Evolutionary conservation across 2,329 filamentous ascomycete species (phyloP).

Genomic region (Arthrobotrys sphaeroides): DNA sequence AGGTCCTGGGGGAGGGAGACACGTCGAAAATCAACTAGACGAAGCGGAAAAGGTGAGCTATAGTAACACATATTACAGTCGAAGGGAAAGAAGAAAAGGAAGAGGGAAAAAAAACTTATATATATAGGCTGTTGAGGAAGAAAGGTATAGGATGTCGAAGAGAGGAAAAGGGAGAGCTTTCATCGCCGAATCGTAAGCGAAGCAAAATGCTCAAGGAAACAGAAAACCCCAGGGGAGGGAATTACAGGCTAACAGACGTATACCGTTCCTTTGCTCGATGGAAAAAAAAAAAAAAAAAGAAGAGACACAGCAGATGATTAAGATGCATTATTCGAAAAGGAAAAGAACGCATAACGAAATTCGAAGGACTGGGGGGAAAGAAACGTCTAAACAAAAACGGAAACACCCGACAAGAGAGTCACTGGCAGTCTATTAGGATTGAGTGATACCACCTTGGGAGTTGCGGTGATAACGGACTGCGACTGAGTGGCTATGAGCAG

Average conservation of each 20-base stretch:
- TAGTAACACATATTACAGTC: conserved; percentile 61
- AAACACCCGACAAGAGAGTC: conserved; percentile 19
- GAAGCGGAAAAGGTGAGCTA: conserved; percentile 58
- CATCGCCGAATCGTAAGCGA: conserved; percentile 47
- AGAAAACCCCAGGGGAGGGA: conserved; percentile 45
- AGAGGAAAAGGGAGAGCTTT: conserved; percentile 23
- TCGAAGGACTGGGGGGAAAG: conserved; percentile 5
- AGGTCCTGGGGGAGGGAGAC: conserved; percentile 58
- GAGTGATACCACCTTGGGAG: not conserved
- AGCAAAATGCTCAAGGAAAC: conserved; percentile 23
- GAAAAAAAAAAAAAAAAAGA: not conserved
- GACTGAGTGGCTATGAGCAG: not conserved
- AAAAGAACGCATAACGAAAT: conserved; percentile 14
- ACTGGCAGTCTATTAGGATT: conserved; percentile 5
- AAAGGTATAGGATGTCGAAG: conserved; percentile 44
- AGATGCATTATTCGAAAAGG: conserved; percentile 50
- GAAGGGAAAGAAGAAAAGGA: conserved; percentile 53
- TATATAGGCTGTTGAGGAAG: conserved; percentile 40
- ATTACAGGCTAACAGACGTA: conserved; percentile 54
- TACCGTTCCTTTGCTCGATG: conserved; percentile 49
- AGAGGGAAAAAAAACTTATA: conserved; percentile 23
- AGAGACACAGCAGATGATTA: conserved; percentile 48
- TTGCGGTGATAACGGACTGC: not conserved
- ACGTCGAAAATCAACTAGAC: conserved; percentile 38
- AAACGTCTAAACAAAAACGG: conserved; percentile 41